These are phyloP conservation scores for Paspalum vaginatum DNA, from an alignment of 176 grass and related monocot genomes.

Conservation along the genomic window DNA sequence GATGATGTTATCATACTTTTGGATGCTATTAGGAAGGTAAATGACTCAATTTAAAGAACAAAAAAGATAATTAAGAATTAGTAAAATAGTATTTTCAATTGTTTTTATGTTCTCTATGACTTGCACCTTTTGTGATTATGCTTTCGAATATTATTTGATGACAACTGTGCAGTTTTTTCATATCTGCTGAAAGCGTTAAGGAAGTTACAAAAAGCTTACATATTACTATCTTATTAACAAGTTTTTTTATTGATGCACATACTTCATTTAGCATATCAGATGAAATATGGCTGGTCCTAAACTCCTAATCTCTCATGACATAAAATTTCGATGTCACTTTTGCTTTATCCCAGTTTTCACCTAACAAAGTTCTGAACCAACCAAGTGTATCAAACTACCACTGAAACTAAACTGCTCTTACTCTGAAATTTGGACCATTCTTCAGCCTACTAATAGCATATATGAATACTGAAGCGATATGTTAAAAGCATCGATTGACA, in stretches of 20 bases:
- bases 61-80: not conserved
- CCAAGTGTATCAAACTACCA: not conserved
- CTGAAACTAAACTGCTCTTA: not conserved
- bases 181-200: not conserved
- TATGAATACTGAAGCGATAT: not conserved
- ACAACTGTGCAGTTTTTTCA: not conserved
- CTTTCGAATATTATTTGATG: not conserved
- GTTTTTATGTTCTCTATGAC: not conserved
- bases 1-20: not conserved
- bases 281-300: not conserved
- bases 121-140: not conserved
- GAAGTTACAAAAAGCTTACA: not conserved
- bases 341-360: conserved; percentile 23
- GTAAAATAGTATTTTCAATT: not conserved
- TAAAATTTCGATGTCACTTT: not conserved
- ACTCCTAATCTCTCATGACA: not conserved
- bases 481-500: not conserved
- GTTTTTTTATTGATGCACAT: not conserved
- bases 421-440: not conserved
- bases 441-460: not conserved
- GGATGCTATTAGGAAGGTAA: not conserved
- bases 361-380: not conserved
- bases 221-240: not conserved
- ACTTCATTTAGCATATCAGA: not conserved
- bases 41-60: not conserved